Conservation (phyloP, 306 rosid genomes). For the Carpinus viminea region DNA sequence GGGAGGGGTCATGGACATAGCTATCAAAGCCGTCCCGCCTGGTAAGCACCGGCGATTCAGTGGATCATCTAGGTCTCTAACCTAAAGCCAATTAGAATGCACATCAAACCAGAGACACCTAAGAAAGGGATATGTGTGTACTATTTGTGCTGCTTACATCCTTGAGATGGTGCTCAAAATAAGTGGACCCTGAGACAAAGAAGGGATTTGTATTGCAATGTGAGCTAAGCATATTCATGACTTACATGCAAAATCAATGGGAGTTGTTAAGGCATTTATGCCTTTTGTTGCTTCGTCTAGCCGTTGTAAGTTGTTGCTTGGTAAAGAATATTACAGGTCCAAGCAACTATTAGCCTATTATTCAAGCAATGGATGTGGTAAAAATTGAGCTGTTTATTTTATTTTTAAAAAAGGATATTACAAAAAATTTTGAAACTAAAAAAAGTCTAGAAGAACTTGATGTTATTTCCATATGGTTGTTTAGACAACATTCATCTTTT, state of each 20-base stretch:
- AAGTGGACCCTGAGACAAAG: background rate
- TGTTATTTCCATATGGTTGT: too few relatives aligned
- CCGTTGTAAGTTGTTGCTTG: background rate
- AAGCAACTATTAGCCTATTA: background rate
- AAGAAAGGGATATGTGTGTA: conserved; percentile 4
- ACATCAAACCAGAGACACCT: background rate
- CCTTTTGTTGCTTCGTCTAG: background rate
- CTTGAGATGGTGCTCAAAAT: background rate
- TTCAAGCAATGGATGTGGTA: background rate
- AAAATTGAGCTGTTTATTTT: too few relatives aligned
- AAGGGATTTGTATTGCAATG: background rate
- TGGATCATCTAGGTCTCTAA: background rate
- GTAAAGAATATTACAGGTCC: conserved; percentile 3
- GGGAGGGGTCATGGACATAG: conserved; percentile 56
- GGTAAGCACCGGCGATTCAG: conserved; percentile 15
- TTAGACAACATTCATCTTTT: too few relatives aligned
- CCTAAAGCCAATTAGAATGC: background rate
- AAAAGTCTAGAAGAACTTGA: too few relatives aligned
- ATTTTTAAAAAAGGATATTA: too few relatives aligned
- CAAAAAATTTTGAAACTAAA: too few relatives aligned
- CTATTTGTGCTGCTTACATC: background rate
- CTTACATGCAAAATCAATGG: background rate
- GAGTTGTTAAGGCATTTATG: background rate
- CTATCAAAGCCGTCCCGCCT: conserved; percentile 24
- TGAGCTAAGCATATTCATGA: background rate